Evolutionary conservation across 2,329 filamentous ascomycete species (phyloP).

Genomic region (Ceratocystis alfenasii): DNA sequence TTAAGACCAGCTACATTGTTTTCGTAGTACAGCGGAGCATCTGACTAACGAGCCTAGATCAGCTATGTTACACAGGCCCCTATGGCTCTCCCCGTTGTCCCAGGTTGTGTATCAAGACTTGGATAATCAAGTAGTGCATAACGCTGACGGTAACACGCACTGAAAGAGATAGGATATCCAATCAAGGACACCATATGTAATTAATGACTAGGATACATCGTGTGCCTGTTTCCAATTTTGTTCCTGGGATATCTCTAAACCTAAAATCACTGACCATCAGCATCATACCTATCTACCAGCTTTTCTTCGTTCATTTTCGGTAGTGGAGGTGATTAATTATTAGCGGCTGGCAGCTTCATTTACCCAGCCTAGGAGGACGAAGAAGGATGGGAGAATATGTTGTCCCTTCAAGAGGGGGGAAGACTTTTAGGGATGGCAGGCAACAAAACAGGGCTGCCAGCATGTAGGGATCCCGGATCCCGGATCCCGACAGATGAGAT

Average conservation of each 20-base stretch:
- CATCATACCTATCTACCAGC: background rate
- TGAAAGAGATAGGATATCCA: background rate
- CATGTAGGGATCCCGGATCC: slow-evolving; percentile 3
- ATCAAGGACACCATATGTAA: background rate
- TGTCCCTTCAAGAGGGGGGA: background rate
- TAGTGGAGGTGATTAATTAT: background rate
- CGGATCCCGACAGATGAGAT: slow-evolving; percentile 3
- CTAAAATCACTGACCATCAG: background rate
- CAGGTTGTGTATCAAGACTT: background rate
- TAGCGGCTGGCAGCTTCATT: background rate
- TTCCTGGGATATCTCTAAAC: background rate
- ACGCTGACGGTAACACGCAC: background rate
- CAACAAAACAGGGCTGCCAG: background rate
- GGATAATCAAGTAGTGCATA: background rate
- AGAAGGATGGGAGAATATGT: background rate
- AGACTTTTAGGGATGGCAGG: background rate
- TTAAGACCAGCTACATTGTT: background rate
- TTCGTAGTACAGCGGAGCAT: background rate
- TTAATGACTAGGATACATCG: background rate
- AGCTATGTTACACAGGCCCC: background rate
- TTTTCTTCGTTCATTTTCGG: background rate
- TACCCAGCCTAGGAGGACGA: background rate
- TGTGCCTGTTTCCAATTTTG: background rate
- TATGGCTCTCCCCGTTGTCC: background rate
- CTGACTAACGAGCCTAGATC: background rate